These are phyloP conservation scores for Trametes cingulata DNA, from an alignment of 768 basidiomycete species.

Conservation along the genomic window DNA sequence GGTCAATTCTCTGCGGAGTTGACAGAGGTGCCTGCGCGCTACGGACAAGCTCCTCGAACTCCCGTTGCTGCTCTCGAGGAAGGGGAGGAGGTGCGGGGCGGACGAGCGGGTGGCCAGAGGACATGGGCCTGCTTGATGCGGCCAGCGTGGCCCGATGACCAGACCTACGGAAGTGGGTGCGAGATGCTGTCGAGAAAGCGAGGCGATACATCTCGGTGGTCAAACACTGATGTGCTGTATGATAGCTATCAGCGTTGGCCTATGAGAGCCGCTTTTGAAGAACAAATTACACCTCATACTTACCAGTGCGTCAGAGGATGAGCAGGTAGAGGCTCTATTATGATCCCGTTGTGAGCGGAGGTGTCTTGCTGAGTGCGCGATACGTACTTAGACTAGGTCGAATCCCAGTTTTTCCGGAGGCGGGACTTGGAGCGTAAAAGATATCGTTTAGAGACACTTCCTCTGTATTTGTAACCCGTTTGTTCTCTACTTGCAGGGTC, in stretches of 20 bases:
- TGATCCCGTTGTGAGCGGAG: no score
- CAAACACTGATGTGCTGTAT: background rate
- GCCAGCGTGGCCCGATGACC: background rate
- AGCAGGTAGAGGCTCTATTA: no score
- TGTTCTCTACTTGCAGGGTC: no score
- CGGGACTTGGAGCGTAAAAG: no score
- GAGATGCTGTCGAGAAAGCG: background rate
- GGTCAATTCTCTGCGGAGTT: conserved; percentile 17
- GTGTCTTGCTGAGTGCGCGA: no score
- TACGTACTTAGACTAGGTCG: no score
- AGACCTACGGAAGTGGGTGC: background rate
- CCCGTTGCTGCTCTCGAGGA: conserved; percentile 72
- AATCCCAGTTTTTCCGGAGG: no score
- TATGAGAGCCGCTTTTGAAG: no score
- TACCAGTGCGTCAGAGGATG: no score
- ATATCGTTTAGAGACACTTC: no score
- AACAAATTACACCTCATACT: no score
- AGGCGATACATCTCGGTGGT: background rate
- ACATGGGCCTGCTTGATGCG: conserved; percentile 5
- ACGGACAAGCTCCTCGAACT: conserved; percentile 83
- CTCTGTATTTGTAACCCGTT: no score
- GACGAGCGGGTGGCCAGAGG: conserved; percentile 40
- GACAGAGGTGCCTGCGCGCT: conserved; percentile 51
- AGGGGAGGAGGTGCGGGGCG: conserved; percentile 77
- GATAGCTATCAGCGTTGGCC: background rate